Base-by-base conservation (phyloP, 768 basidiomycete species). In the Arthromyces matolae region DNA sequence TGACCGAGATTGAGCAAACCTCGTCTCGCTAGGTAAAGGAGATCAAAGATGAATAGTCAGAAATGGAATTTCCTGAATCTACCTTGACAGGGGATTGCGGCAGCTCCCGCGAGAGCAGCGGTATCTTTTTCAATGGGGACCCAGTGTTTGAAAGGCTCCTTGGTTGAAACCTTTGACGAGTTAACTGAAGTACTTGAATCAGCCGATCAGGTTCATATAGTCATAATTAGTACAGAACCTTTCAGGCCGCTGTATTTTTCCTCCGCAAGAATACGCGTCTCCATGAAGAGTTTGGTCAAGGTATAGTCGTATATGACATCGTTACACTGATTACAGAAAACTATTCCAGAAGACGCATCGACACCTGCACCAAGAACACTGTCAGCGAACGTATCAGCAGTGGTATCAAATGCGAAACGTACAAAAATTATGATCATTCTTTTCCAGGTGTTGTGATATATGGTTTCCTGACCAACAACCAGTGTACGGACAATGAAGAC, bases 1-100 rank as follows among this genome's bases (percentile, higher is more conserved):
- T 93, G 86, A 1, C 92, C 91, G 0, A 95, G 79, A 64, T 95
- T 94, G 34, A 92, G 69, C 3, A 95, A 72, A 0, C 93, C 92
- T 48, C 89, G 76, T n/a, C 89, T 81, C 42, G 84, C 90, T 90
- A 35, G 27, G 35, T 8, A 23, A 9, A 8, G 24, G 20, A 7
- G 29, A 28, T 40, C n/a, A n/a, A 27, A 7, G 16, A 31, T 32
- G 14, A 20, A 13, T 18, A 45, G 18, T 37, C 24, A 27, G 13
- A 23, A 18, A 42, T 42, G 34, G 19, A 25, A 23, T n/a, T n/a
- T n/a, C n/a, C 31, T 43, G 13, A 16, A 41, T 31, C 43, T 46
- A 85, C 91, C 85, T 75, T 91, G 85, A 66, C 93, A 93, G 13
- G 87, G 75, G 36, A 89, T 68, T 8, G 72, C 42, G 6, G 68